Conservation (phyloP, 768 basidiomycete species). For the Tephrocybe rancida region DNA sequence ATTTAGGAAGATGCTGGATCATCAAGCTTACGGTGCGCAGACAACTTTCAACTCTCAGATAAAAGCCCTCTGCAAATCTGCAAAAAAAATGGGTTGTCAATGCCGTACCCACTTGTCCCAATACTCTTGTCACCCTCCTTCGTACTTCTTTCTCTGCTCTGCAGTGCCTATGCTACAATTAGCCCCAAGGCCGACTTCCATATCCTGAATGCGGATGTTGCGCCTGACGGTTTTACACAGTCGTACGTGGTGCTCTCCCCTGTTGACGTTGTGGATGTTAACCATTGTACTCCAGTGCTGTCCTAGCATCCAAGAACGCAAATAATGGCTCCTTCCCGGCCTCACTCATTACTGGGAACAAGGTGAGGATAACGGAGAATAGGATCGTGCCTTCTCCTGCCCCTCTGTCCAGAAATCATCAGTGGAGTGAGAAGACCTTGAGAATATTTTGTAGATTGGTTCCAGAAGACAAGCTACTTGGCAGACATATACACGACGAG, state of each 20-base stretch:
- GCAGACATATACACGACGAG: no score
- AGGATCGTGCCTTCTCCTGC: no score
- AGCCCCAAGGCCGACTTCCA: constrained; percentile 34
- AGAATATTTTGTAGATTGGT: no score
- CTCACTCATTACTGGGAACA: no score
- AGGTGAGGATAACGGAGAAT: no score
- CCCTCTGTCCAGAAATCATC: no score
- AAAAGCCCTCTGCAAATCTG: neutral
- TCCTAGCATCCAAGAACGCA: constrained; percentile 26
- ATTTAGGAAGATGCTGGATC: neutral
- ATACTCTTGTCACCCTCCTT: neutral
- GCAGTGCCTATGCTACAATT: constrained; percentile 16
- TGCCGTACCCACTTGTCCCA: neutral
- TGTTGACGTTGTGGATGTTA: neutral
- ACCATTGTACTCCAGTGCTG: constrained; percentile 2
- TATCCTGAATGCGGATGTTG: constrained; percentile 42
- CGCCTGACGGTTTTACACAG: constrained; percentile 48
- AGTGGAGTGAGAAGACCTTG: no score
- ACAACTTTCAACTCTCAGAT: neutral
- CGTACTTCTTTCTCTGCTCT: neutral
- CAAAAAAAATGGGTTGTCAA: neutral
- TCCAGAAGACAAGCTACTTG: no score
- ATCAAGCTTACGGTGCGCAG: neutral
- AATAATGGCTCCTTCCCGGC: constrained; percentile 14
- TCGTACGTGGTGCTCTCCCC: constrained; percentile 8